Base-by-base conservation (phyloP, 768 basidiomycete species). In the Xerocomellus amylosporus region DNA sequence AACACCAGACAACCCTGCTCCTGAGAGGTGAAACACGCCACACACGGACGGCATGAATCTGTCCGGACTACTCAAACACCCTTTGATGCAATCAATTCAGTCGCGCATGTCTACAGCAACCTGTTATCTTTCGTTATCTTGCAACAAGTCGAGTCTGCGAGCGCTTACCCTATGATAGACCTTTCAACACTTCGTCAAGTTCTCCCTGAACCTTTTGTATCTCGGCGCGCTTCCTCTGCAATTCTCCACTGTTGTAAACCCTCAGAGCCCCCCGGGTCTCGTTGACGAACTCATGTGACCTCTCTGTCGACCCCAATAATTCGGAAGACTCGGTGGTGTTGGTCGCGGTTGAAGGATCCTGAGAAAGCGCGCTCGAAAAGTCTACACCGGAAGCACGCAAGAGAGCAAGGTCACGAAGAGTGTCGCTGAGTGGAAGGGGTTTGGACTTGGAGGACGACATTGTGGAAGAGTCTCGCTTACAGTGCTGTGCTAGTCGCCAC, bases 401-500 rank as follows among this genome's bases (percentile, higher is more conserved):
- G 31, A 88, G 69, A 6, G 89, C 88, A 22, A 92, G 80, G 69
- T 92, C 90, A 13, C 79, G 84, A 36, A 90, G 76, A 8, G 82
- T 83, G 52, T 83, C 78, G 24, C 62, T 51, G 41, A 89, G 75
- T 8, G 82, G 73, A 39, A 90, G 74, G 13, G 83, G 79, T 51
- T 64, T 67, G 26, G 63, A 50, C 72, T 72, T 74, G 74, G 59
- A 59, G 5, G 69, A 55, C 12, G 56, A 59, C 65, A 67, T 67
- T 6, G 50, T 53, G 49, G 46, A 38, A 36, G 28, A 47, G 28
- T 8, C 30, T 53, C 38, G 19, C 28, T 49, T 14, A 5, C 2
- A 5, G 24, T 24, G 37, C 36, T 39, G 52, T 49, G 39, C 28
- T 4, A n/a, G 13, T 24, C 24, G 24, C n/a, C n/a, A n/a, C n/a